These are phyloP conservation scores for Penicillium sclerotiorum DNA, from an alignment of 2,329 filamentous ascomycete species.

Conservation along the genomic window DNA sequence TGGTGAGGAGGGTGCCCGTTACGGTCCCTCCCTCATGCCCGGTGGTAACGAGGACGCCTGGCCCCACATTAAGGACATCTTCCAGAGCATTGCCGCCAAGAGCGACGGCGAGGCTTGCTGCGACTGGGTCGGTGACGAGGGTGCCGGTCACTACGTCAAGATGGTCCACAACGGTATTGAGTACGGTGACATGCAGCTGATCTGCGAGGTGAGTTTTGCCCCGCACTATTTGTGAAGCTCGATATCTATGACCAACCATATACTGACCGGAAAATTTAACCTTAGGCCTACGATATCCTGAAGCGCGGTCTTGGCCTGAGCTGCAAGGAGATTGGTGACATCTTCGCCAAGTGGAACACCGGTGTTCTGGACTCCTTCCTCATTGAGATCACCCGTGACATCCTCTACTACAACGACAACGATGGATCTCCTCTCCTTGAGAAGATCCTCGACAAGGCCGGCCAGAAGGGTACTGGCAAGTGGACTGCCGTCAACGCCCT, in stretches of 20 bases:
- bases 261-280: not conserved
- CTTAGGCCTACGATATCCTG: conserved; percentile 97
- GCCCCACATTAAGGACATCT: conserved; percentile 98
- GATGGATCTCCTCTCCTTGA: conserved; percentile 89
- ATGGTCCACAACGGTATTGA: conserved; percentile 99
- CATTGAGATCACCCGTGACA: conserved; percentile 97
- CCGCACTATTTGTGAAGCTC: not conserved
- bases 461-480: conserved; percentile 99
- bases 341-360: conserved; percentile 96
- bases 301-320: conserved; percentile 91
- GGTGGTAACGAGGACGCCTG: conserved; percentile 98
- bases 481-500: conserved; percentile 99
- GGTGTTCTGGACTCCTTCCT: conserved; percentile 98
- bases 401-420: conserved; percentile 97
- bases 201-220: conserved; percentile 70
- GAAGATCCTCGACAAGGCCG: conserved; percentile 98
- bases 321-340: conserved; percentile 94
- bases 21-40: conserved; percentile 97
- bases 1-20: conserved; percentile 98
- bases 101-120: conserved; percentile 97
- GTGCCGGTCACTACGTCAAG: conserved; percentile 99
- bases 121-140: conserved; percentile 99
- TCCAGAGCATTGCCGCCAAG: conserved; percentile 97
- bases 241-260: not conserved
- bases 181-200: conserved; percentile 99